Evolutionary conservation across 1,284 basidiomycete genomes (phyloP), one percentile per base, ranked within the genome.

Genomic region (Fomes fomentarius): DNA sequence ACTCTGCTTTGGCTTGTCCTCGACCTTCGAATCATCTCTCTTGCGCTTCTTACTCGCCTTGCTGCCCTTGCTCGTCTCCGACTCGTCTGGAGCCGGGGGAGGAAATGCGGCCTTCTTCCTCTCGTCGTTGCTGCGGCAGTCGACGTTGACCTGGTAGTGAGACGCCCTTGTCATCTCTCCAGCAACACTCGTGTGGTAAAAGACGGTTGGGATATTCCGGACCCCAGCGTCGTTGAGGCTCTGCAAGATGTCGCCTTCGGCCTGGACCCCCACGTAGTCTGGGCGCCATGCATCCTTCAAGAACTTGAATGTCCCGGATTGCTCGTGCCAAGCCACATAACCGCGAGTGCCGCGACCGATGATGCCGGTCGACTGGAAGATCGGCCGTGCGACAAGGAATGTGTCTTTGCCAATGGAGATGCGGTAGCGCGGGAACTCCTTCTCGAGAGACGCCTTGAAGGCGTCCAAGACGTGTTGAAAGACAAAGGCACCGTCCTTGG

Each of bases 211-310:
- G n/a, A 50, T 39, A 12, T 38, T 19, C 9, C 8, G 10, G 11
- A 44, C 34, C 6, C 7, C 33, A 11, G n/a, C 17, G 2, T 15
- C 22, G 30, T 50, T 52, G 5, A 57, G 28, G 15, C 19, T 25
- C 25, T 28, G 6, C 12, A 57, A 33, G 22, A 39, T 50, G 14
- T 9, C 15, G 30, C 52, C 52, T 28, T 58, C 57, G 14, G 40
- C 21, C 12, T 49, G 26, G n/a, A 55, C 30, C 3, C 28, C 46
- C 4, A 4, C 14, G 38, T 48, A 52, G 42, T 19, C 43, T 9
- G 47, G 46, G 2, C 54, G 42, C 57, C 57, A 59, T 0, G 45
- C 24, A 40, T 59, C 57, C 57, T 59, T 56, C 0, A 59, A 30
- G 30, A 30, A 56, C 9, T 50, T 48, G 9, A 59, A 48, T 12